Percentiles rank a stretch among this genome's conserved stretches.
Evolutionary conservation across 176 grass and related monocot genomes (phyloP).

Genomic region (Oryza longistaminata): DNA sequence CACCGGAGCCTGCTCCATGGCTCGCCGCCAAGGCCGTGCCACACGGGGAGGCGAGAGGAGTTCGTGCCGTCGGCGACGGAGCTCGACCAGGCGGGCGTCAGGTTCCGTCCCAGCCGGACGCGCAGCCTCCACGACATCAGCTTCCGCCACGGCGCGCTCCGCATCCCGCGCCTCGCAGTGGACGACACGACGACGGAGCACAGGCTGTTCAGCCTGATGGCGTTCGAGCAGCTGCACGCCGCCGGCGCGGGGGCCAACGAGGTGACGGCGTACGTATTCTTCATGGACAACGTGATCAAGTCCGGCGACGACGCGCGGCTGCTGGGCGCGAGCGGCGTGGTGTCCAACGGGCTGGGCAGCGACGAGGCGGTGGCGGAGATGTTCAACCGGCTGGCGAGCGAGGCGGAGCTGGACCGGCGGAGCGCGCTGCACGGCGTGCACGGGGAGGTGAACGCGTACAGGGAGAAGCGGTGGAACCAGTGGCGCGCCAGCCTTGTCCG

Average conservation of each 20-base stretch:
- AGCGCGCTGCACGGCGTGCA: slow-evolving; percentile 50
- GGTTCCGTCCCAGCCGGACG: neutral
- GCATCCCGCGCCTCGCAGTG: neutral
- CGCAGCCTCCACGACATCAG: neutral
- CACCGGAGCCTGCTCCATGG: neutral
- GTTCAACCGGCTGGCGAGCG: slow-evolving; percentile 49
- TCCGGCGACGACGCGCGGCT: slow-evolving; percentile 49
- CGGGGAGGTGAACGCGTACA: slow-evolving; percentile 42
- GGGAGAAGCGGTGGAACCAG: slow-evolving; percentile 42
- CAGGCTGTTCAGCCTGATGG: neutral
- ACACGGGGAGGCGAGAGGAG: neutral
- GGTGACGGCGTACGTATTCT: slow-evolving; percentile 58
- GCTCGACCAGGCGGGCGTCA: neutral
- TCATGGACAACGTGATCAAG: slow-evolving; percentile 67
- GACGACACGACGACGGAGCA: neutral
- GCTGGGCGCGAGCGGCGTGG: slow-evolving; percentile 45
- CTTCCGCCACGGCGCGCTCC: neutral
- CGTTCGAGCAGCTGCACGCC: neutral
- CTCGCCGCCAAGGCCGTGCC: too few species aligned
- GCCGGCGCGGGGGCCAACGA: slow-evolving; percentile 42
- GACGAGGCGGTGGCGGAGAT: slow-evolving; percentile 52
- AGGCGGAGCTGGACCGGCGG: slow-evolving; percentile 45
- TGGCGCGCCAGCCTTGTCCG: slow-evolving; percentile 50
- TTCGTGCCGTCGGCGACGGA: neutral
- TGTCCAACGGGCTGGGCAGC: slow-evolving; percentile 48